phyloP scores from a whole-genome alignment of 148 eudicot genomes.

The Cornus kousa region DNA sequence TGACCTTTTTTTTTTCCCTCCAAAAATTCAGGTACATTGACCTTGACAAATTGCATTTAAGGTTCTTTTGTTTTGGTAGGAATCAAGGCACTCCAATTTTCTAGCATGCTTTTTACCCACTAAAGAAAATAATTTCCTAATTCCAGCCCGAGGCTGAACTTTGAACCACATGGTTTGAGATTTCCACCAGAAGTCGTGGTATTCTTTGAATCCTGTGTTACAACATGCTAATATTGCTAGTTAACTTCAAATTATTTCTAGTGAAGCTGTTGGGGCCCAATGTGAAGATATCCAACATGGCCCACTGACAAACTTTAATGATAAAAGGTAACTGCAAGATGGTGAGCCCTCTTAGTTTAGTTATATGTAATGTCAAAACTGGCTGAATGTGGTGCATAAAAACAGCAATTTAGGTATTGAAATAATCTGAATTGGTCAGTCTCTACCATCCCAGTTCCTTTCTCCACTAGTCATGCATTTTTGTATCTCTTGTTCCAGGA shows the following conservation, averaged over 20 bases:
- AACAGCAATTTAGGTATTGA: not conserved
- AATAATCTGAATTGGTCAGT: not conserved
- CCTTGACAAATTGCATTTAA: not conserved
- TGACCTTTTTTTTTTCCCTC: not conserved
- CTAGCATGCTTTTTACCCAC: no score
- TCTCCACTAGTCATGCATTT: not conserved
- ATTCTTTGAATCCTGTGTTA: not conserved
- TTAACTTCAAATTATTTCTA: no score
- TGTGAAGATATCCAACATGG: no score
- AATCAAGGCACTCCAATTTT: no score
- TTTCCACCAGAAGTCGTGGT: no score
- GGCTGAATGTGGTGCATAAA: not conserved
- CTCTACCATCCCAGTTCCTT: not conserved
- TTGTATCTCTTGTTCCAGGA: slow-evolving; percentile 33
- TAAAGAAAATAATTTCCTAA: no score
- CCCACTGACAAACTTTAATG: no score
- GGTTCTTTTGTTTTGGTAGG: not conserved
- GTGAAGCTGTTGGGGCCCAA: no score
- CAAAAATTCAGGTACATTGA: not conserved
- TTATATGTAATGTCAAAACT: not conserved
- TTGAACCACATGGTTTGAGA: no score
- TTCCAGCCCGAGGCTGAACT: no score
- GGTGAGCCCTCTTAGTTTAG: not conserved
- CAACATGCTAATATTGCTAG: not conserved
- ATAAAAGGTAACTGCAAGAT: no score